Conservation (phyloP, 2,329 filamentous ascomycete genomes). For the Diaporthe vexans region DNA sequence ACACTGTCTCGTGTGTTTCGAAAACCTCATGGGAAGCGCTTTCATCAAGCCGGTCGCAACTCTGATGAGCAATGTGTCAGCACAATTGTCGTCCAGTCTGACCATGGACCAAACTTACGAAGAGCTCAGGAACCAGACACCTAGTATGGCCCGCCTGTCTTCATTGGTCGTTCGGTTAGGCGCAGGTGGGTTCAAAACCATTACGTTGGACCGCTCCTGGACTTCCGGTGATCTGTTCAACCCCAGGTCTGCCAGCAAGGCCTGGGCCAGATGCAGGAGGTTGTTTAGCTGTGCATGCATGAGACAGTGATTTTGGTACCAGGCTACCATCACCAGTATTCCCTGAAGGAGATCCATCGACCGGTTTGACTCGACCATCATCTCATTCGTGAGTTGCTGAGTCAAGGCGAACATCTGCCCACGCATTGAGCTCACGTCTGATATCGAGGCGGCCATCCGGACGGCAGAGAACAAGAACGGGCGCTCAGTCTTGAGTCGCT, state of each 20-base stretch:
- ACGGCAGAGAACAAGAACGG: slow-evolving; percentile 66
- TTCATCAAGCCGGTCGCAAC: slow-evolving; percentile 58
- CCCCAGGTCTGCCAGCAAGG: slow-evolving; percentile 62
- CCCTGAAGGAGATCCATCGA: slow-evolving; percentile 65
- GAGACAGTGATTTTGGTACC: slow-evolving; percentile 69
- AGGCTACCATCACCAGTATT: slow-evolving; percentile 63
- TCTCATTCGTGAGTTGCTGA: slow-evolving; percentile 60
- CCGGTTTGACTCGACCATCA: slow-evolving; percentile 63
- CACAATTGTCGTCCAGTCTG: not conserved
- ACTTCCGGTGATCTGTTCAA: slow-evolving; percentile 58
- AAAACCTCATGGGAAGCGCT: slow-evolving; percentile 65
- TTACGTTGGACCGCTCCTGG: slow-evolving; percentile 58
- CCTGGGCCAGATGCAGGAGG: slow-evolving; percentile 62
- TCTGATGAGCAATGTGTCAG: slow-evolving; percentile 48
- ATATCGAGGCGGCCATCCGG: slow-evolving; percentile 63
- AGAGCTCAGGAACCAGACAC: slow-evolving; percentile 68
- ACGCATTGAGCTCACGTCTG: slow-evolving; percentile 61
- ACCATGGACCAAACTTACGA: slow-evolving; percentile 56
- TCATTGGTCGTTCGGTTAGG: slow-evolving; percentile 61
- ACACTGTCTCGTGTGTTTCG: slow-evolving; percentile 66
- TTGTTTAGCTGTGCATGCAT: slow-evolving; percentile 67
- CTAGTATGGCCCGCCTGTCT: slow-evolving; percentile 65
- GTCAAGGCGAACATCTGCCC: slow-evolving; percentile 65
- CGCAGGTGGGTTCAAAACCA: slow-evolving; percentile 57
- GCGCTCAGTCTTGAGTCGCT: slow-evolving; percentile 53